Percentiles rank a stretch among this genome's conserved stretches.
Evolutionary conservation across 805 yeast species (phyloP).

Genomic region (Hanseniaspora mollemarum): DNA sequence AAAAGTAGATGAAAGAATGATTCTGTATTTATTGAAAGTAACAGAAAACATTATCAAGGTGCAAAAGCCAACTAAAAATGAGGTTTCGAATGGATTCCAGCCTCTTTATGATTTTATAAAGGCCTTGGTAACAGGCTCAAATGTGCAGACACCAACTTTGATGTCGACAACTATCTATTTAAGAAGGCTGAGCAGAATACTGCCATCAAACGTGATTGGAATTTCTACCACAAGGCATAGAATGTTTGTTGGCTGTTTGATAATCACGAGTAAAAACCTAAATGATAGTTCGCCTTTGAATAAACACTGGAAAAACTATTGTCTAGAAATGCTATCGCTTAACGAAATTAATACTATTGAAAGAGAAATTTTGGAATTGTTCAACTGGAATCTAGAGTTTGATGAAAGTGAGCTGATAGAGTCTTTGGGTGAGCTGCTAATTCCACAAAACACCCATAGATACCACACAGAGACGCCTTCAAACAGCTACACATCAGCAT

Average conservation of each 20-base stretch:
- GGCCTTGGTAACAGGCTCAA: slow-evolving; percentile 62
- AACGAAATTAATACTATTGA: slow-evolving; percentile 85
- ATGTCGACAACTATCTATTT: slow-evolving; percentile 86
- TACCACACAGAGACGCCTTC: slow-evolving; percentile 16
- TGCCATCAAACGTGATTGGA: slow-evolving; percentile 83
- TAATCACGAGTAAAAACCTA: slow-evolving; percentile 81
- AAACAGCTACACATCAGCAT: slow-evolving; percentile 17
- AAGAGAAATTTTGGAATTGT: slow-evolving; percentile 66
- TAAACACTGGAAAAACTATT: slow-evolving; percentile 91
- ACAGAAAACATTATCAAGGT: slow-evolving; percentile 26
- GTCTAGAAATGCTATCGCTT: slow-evolving; percentile 67
- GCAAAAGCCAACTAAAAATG: slow-evolving; percentile 18
- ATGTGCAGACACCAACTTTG: slow-evolving; percentile 87
- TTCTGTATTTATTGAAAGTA: slow-evolving; percentile 22
- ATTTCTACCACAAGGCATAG: slow-evolving; percentile 89
- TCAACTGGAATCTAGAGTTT: slow-evolving; percentile 77
- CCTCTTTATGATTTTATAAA: slow-evolving; percentile 56
- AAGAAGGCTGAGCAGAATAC: slow-evolving; percentile 57
- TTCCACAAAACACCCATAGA: slow-evolving; percentile 30
- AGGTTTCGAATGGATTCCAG: slow-evolving; percentile 28
- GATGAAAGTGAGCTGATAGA: slow-evolving; percentile 55
- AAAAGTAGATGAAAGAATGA: slow-evolving; percentile 27
- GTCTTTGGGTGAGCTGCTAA: slow-evolving; percentile 63
- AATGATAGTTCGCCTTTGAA: slow-evolving; percentile 92
- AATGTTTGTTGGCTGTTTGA: slow-evolving; percentile 77